These are phyloP conservation scores for Acanthamoeba royreba DNA, from an alignment of 208 protist species.

Conservation along the genomic window DNA sequence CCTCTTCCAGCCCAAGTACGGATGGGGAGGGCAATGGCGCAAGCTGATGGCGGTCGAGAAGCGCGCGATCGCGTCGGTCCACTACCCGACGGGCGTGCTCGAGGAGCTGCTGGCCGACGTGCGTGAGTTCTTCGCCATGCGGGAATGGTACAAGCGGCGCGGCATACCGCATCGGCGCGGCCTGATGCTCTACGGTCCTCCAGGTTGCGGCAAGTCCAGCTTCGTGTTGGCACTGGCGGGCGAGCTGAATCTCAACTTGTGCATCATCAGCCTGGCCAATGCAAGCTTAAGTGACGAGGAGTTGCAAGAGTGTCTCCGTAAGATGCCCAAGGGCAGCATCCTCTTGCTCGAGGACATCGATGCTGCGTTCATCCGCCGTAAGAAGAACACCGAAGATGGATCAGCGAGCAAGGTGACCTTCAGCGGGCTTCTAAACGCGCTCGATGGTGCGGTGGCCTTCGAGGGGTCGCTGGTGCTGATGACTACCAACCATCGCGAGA, in stretches of 20 bases:
- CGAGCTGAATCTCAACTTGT: constrained; percentile 88
- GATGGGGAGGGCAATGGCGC: background rate
- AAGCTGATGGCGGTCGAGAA: background rate
- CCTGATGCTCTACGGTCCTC: background rate
- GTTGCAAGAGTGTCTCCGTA: constrained; percentile 82
- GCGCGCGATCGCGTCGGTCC: background rate
- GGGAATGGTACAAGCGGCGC: background rate
- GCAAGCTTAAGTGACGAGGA: background rate
- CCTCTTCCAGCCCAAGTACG: background rate
- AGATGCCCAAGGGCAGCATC: constrained; percentile 82
- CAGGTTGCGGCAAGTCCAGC: background rate
- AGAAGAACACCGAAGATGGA: background rate
- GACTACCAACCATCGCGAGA: constrained; percentile 95
- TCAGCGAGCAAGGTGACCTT: constrained; percentile 79
- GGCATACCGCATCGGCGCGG: background rate
- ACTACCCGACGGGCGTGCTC: background rate
- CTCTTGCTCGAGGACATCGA: constrained; percentile 95
- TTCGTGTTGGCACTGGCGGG: constrained; percentile 83
- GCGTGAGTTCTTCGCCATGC: background rate
- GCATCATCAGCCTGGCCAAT: constrained; percentile 74
- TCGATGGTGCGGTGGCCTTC: constrained; percentile 91
- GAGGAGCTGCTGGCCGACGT: background rate
- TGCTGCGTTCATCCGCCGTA: constrained; percentile 83
- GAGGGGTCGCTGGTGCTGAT: constrained; percentile 94
- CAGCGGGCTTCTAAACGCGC: background rate